Conservation (phyloP, 352 stramenopile genomes). For the Phytopythium ostracodes region DNA sequence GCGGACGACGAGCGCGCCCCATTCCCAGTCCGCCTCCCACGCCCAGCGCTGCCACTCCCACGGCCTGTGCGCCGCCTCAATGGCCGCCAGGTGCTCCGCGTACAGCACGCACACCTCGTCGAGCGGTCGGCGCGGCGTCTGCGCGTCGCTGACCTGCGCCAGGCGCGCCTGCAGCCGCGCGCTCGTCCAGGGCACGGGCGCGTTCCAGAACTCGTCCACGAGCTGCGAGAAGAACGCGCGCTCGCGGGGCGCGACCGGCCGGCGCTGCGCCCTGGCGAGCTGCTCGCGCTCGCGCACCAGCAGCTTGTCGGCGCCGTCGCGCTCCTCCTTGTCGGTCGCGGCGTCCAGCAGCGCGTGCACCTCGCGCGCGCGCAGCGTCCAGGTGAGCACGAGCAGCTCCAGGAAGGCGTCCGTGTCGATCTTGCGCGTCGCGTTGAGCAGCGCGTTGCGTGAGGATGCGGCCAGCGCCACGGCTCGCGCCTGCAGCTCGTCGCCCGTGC, state of each 20-base stretch:
- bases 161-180: slow-evolving; percentile 25
- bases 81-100: slow-evolving; percentile 16
- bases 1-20: no score
- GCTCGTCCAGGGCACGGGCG: slow-evolving; percentile 47
- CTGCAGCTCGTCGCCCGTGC: slow-evolving; percentile 58
- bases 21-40: slow-evolving; percentile 48
- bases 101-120: slow-evolving; percentile 46
- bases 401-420: slow-evolving; percentile 76
- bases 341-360: slow-evolving; percentile 45
- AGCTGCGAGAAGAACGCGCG: slow-evolving; percentile 44
- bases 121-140: slow-evolving; percentile 20
- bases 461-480: slow-evolving; percentile 37
- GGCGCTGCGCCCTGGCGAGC: slow-evolving; percentile 31
- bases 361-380: slow-evolving; percentile 49
- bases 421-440: slow-evolving; percentile 58
- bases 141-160: slow-evolving; percentile 16
- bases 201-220: slow-evolving; percentile 68
- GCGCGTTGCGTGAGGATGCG: slow-evolving; percentile 41
- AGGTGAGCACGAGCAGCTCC: slow-evolving; percentile 55
- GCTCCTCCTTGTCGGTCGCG: slow-evolving; percentile 58
- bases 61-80: slow-evolving; percentile 22
- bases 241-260: slow-evolving; percentile 33
- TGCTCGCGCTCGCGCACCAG: slow-evolving; percentile 34
- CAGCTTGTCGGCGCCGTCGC: slow-evolving; percentile 18
- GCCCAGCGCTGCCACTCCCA: slow-evolving; percentile 44